These are phyloP conservation scores for Heterobasidion parviporum DNA, from an alignment of 1,284 basidiomycete genomes.

Conservation along the genomic window DNA sequence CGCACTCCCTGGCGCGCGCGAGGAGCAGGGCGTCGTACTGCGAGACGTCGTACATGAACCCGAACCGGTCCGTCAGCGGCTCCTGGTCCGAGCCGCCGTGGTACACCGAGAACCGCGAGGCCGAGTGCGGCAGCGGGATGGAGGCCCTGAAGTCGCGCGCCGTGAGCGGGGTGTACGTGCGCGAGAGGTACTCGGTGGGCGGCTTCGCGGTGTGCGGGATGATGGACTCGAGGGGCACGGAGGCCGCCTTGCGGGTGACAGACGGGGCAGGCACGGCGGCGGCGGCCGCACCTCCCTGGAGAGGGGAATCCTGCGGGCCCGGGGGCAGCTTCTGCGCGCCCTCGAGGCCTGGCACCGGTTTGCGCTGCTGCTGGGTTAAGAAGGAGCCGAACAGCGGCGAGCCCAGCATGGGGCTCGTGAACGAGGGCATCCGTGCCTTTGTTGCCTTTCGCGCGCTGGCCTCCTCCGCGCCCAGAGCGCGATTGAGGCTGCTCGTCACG, in stretches of 20 bases:
- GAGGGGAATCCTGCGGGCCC: background rate
- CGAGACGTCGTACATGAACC: slow-evolving; percentile 88
- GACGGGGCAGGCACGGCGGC: slow-evolving; percentile 4
- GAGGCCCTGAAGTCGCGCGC: slow-evolving; percentile 61
- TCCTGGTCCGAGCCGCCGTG: slow-evolving; percentile 48
- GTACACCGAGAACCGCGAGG: slow-evolving; percentile 46
- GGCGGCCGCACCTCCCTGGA: background rate
- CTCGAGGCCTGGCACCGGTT: slow-evolving; percentile 22
- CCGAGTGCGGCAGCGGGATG: slow-evolving; percentile 49
- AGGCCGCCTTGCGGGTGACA: slow-evolving; percentile 18
- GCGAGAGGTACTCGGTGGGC: slow-evolving; percentile 73
- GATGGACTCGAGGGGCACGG: slow-evolving; percentile 87
- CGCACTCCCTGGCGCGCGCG: slow-evolving; percentile 63
- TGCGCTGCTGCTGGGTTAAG: slow-evolving; percentile 42
- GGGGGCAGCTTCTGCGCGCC: slow-evolving; percentile 14
- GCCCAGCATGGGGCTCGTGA: slow-evolving; percentile 14
- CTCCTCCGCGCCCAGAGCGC: slow-evolving; percentile 28
- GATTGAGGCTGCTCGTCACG: slow-evolving; percentile 35
- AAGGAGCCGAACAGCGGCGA: slow-evolving; percentile 56
- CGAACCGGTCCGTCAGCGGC: slow-evolving; percentile 86
- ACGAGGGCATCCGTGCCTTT: slow-evolving; percentile 19
- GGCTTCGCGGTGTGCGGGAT: slow-evolving; percentile 81
- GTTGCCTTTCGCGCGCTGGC: slow-evolving; percentile 19
- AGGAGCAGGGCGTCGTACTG: slow-evolving; percentile 77
- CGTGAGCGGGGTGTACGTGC: slow-evolving; percentile 63